A percentile compares a stretch with the other conserved stretches of the same genome.
Conservation (phyloP, 441 rosid species). For the Gossypium gossypioides region DNA sequence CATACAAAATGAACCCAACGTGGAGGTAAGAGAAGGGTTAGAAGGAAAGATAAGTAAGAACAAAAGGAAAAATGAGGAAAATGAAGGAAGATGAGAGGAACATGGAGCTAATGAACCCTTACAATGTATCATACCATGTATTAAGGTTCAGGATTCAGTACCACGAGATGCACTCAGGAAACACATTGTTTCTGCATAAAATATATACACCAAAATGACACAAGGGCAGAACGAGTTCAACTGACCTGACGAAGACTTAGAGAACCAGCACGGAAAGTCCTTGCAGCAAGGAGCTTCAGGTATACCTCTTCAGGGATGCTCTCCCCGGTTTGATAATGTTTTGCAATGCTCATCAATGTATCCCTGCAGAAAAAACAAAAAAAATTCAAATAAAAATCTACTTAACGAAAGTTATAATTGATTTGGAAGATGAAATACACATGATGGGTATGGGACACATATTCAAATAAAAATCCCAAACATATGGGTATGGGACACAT, state of each 20-base stretch:
- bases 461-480: background rate
- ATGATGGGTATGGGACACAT: background rate
- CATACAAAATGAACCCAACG: background rate
- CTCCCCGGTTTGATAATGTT: slow-evolving; percentile 77
- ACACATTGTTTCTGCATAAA: background rate
- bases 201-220: background rate
- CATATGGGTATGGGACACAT: background rate
- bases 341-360: slow-evolving; percentile 84
- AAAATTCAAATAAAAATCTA: background rate
- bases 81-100: background rate
- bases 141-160: background rate
- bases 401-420: background rate
- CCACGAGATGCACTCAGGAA: background rate
- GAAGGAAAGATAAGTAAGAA: background rate
- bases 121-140: background rate
- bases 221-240: background rate
- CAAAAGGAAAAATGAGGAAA: background rate
- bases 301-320: slow-evolving; percentile 77
- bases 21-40: background rate
- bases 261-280: slow-evolving; percentile 85
- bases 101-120: background rate
- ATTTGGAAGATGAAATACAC: background rate
- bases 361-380: slow-evolving; percentile 38
- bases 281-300: slow-evolving; percentile 78
- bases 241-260: slow-evolving; percentile 81